Evolutionary conservation across 2,329 filamentous ascomycete species (phyloP).

Genomic region (Diaporthe nobilis): DNA sequence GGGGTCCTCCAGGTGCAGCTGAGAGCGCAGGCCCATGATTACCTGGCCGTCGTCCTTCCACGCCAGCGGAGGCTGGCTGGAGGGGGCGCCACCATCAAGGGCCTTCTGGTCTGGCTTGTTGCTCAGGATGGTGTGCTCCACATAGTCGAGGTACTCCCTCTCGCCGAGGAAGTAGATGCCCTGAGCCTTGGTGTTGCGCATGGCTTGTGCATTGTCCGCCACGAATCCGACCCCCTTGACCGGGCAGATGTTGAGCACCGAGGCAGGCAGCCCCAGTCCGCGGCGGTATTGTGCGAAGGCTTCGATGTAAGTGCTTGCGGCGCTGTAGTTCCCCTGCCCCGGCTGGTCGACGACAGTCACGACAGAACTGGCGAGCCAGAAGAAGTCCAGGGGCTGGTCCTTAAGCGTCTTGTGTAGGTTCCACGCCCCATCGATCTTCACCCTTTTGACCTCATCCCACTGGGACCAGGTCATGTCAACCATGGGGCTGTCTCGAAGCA

Average conservation of each 20-base stretch:
- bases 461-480: neutral
- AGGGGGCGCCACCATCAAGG: neutral
- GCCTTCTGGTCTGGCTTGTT: neutral
- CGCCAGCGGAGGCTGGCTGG: neutral
- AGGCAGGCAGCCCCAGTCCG: neutral
- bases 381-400: neutral
- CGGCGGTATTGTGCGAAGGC: slow-evolving; percentile 1
- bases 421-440: neutral
- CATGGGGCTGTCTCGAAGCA: slow-evolving; percentile 21
- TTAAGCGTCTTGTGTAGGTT: neutral
- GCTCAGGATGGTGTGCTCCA: neutral
- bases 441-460: slow-evolving; percentile 5
- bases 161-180: slow-evolving; percentile 15
- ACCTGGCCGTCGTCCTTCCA: slow-evolving; percentile 10
- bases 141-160: neutral
- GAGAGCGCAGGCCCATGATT: neutral
- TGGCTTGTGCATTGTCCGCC: slow-evolving; percentile 1
- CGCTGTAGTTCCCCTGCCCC: neutral
- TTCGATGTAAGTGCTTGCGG: neutral
- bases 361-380: neutral
- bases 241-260: neutral
- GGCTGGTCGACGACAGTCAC: slow-evolving; percentile 7
- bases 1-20: neutral
- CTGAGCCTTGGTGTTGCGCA: neutral
- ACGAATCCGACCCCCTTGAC: neutral